Evolutionary conservation across 345 rosid species (phyloP).

Genomic region (Brassica rapa): DNA sequence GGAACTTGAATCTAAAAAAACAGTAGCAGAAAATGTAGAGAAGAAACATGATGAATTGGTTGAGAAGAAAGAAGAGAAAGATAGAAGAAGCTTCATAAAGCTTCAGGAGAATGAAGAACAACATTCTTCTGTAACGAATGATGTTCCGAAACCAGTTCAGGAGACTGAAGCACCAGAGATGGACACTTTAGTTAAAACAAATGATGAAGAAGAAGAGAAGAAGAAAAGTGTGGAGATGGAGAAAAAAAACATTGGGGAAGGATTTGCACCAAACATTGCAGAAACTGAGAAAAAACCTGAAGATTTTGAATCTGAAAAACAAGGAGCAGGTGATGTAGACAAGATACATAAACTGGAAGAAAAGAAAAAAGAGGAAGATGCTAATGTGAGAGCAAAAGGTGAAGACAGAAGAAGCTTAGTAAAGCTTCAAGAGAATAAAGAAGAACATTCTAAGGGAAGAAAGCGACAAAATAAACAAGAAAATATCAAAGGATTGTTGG

Average conservation of each 20-base stretch:
- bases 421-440: conserved; percentile 18
- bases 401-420: conserved; percentile 2
- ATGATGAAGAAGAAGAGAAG: neutral
- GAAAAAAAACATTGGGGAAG: neutral
- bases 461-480: neutral
- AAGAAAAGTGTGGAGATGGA: neutral
- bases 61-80: conserved; percentile 10
- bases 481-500: neutral
- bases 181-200: neutral
- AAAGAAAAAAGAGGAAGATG: conserved; percentile 3
- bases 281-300: conserved; percentile 23
- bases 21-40: neutral
- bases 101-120: conserved; percentile 8
- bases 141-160: neutral
- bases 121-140: neutral
- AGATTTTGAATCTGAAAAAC: neutral
- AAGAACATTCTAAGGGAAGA: conserved; percentile 2
- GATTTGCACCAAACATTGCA: conserved; percentile 4
- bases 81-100: neutral
- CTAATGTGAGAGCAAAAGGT: neutral
- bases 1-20: neutral
- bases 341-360: conserved; percentile 11
- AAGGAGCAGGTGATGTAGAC: neutral
- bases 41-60: conserved; percentile 5
- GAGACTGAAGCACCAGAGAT: conserved; percentile 9